Evolutionary conservation across 306 rosid species (phyloP).

Genomic region (Alnus rubra): DNA sequence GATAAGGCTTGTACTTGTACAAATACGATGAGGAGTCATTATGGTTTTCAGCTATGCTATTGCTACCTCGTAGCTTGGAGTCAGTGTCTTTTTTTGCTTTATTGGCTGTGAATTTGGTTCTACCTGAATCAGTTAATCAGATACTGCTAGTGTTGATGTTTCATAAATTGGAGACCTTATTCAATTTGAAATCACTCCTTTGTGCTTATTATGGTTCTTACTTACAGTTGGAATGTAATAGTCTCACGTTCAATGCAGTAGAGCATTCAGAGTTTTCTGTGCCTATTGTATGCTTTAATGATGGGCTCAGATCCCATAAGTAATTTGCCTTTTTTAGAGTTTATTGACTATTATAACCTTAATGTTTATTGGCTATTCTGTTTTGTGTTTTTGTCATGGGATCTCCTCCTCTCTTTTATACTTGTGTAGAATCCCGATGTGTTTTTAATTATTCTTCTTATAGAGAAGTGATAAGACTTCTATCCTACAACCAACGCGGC

Average conservation of each 20-base stretch:
- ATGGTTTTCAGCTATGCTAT: no score
- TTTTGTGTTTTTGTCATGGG: not conserved
- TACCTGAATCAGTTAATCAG: not conserved
- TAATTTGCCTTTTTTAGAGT: not conserved
- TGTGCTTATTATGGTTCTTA: not conserved
- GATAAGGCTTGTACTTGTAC: no score
- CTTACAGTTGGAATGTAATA: not conserved
- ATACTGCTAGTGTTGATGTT: not conserved
- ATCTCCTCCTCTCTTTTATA: not conserved
- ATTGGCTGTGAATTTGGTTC: not conserved
- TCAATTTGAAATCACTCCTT: not conserved
- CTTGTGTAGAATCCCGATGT: not conserved
- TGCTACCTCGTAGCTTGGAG: no score
- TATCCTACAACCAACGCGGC: not conserved
- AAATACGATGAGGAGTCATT: no score
- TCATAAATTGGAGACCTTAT: not conserved
- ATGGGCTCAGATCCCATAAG: not conserved
- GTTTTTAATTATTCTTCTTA: not conserved
- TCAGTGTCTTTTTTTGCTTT: not conserved
- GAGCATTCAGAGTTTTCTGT: not conserved
- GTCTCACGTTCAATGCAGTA: not conserved
- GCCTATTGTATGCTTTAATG: not conserved
- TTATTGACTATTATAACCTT: not conserved
- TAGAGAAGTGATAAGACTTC: not conserved
- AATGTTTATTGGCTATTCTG: not conserved